Base-by-base conservation (phyloP, 108 stramenopile genomes). In the Mediolabrus comicus region DNA sequence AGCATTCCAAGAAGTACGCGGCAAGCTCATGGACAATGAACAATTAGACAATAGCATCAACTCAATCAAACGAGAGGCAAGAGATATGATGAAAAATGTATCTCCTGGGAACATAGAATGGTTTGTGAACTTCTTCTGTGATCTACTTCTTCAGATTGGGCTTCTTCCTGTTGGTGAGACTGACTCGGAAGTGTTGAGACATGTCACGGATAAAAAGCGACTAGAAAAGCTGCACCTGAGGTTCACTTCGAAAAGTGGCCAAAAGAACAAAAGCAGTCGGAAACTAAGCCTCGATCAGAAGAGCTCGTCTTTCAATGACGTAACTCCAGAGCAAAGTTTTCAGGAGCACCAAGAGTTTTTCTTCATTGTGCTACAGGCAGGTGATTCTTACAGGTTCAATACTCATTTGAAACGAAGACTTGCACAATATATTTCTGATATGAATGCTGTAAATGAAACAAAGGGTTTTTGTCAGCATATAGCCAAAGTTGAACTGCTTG, bases 311-410 rank as follows among this genome's bases (percentile, higher is more conserved):
- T 33, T 56, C 4, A 53, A 59, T 30, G 22, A 43, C 13, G 29
- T 53, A 35, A 69, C 73, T 27, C 83, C 88, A n/a, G 70, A 84
- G 13, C 71, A 72, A 28, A 70, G 59, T 41, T 94, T 94, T 79
- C 74, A 85, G 31, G 90, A 87, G 12, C 87, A 92, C 62, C 87
- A 92, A 72, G 90, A 94, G 70, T 94, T 92, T 63, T 94, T 94
- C 69, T 84, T 83, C 43, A 38, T 91, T n/a, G 91, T 94, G 66
- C 30, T 94, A 1, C 58, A 74, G 28, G 66, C 84, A 9, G 74
- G 78, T 31, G 84, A 91, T 71, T 86, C 84, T 1, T 87, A 85
- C 66, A 72, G 78, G 52, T 86, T 94, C 67, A 81, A 79, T 31
- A 43, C 60, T 11, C 90, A 89, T 57, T 62, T 94, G 31, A 65